A percentile compares a stretch with the other conserved stretches of the same genome.
Conservation (phyloP, 176 grass and related monocot genomes). For the Eragrostis nindensis region DNA sequence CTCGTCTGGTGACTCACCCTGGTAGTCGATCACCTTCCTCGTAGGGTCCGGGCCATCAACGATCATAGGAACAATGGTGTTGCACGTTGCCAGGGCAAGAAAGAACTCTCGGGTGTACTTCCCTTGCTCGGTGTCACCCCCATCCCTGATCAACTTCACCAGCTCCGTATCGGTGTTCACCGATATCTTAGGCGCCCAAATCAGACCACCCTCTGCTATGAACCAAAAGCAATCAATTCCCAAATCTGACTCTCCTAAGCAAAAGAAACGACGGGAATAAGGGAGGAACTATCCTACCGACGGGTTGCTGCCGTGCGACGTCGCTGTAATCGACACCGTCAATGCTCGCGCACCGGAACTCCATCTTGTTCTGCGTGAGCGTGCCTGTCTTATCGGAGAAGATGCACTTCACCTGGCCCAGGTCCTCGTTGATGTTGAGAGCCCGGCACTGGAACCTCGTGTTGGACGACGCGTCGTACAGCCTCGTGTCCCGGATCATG, state of each 20-base stretch:
- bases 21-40: constrained; percentile 74
- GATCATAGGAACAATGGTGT: constrained; percentile 83
- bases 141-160: constrained; percentile 53
- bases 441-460: constrained; percentile 83
- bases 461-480: constrained; percentile 67
- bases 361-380: constrained; percentile 94
- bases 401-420: constrained; percentile 90
- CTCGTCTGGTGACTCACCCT: constrained; percentile 95
- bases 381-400: constrained; percentile 98
- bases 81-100: constrained; percentile 78
- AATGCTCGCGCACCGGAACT: constrained; percentile 76
- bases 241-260: constrained; percentile 8
- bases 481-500: constrained; percentile 73
- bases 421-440: constrained; percentile 96
- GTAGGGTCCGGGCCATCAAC: constrained; percentile 46
- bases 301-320: constrained; percentile 30
- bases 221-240: constrained; percentile 37
- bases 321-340: constrained; percentile 70
- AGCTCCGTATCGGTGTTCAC: constrained; percentile 61
- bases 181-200: constrained; percentile 66
- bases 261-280: constrained; percentile 18
- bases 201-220: constrained; percentile 38
- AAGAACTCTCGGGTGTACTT: constrained; percentile 63
- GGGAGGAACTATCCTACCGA: constrained; percentile 53
- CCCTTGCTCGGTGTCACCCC: constrained; percentile 44